Evolutionary conservation across 495 filamentous ascomycete species (phyloP).

Genomic region (Talaromyces wortmannii): DNA sequence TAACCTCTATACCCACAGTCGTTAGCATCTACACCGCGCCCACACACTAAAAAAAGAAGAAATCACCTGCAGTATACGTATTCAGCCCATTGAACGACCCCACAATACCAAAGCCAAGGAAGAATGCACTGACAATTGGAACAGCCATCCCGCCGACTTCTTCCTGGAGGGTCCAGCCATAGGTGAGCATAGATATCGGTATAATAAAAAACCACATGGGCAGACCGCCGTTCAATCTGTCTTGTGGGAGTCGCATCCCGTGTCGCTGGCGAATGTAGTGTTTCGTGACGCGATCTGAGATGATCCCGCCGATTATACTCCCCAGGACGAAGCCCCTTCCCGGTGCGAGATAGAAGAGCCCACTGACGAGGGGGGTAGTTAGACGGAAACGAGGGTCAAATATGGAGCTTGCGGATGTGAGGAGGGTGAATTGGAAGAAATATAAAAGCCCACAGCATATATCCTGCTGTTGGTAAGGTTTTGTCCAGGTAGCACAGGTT

Average conservation of each 20-base stretch:
- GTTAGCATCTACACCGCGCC: neutral
- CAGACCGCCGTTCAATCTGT: constrained; percentile 58
- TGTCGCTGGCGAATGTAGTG: constrained; percentile 50
- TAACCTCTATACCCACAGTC: constrained; percentile 22
- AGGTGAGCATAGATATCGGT: constrained; percentile 58
- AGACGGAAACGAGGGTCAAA: constrained; percentile 69
- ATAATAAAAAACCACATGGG: constrained; percentile 54
- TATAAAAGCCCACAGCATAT: constrained; percentile 57
- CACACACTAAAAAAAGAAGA: neutral
- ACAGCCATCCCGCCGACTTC: constrained; percentile 58
- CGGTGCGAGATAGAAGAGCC: constrained; percentile 72
- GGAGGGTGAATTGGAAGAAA: constrained; percentile 64
- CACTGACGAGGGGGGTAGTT: constrained; percentile 57
- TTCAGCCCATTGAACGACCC: constrained; percentile 68
- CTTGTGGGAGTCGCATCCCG: constrained; percentile 60
- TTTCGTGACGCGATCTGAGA: constrained; percentile 59
- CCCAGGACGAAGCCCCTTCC: constrained; percentile 64
- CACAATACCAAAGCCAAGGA: constrained; percentile 60
- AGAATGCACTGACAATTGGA: constrained; percentile 61
- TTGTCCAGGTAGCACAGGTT: neutral
- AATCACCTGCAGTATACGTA: constrained; percentile 63
- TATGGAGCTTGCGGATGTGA: constrained; percentile 67
- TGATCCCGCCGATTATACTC: constrained; percentile 61
- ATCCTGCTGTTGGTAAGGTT: constrained; percentile 20
- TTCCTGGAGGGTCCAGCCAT: constrained; percentile 64